phyloP scores from a whole-genome alignment of 192 early-diverging fungal genomes.

The Backusella sp. region DNA sequence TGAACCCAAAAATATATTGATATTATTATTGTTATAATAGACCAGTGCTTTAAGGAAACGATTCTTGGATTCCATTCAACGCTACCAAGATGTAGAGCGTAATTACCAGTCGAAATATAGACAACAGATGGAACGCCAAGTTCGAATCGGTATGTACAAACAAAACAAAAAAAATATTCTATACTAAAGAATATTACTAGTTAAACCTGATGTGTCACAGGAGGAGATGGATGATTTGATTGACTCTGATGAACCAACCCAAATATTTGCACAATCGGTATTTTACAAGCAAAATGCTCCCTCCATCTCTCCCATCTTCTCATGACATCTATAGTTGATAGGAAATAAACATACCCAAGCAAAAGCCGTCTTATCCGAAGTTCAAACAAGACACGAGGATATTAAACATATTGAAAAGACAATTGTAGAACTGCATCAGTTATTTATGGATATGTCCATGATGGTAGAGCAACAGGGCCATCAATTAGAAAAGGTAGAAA shows the following conservation, averaged over 20 bases:
- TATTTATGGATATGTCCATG: conserved; percentile 86
- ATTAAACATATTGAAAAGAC: conserved; percentile 85
- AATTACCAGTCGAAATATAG: conserved; percentile 77
- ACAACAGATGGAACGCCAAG: conserved; percentile 75
- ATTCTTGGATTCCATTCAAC: conserved; percentile 60
- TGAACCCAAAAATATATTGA: background rate
- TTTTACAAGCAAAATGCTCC: background rate
- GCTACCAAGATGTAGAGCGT: conserved; percentile 73
- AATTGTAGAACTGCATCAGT: conserved; percentile 82
- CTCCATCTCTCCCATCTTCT: background rate
- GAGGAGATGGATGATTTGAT: conserved; percentile 73
- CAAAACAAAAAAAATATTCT: background rate
- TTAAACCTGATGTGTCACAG: conserved; percentile 73
- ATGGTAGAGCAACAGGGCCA: conserved; percentile 75
- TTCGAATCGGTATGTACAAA: conserved; percentile 62
- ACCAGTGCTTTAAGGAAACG: conserved; percentile 43
- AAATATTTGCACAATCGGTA: conserved; percentile 80
- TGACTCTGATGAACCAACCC: conserved; percentile 63
- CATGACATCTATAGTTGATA: conserved; percentile 49
- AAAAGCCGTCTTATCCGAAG: conserved; percentile 69
- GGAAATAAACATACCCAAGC: conserved; percentile 72
- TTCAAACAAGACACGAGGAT: conserved; percentile 81
- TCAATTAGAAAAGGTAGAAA: conserved; percentile 65
- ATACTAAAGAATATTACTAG: conserved; percentile 25
- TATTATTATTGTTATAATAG: background rate